Base-by-base conservation (phyloP, 768 basidiomycete species). In the Boletus subparvulus region DNA sequence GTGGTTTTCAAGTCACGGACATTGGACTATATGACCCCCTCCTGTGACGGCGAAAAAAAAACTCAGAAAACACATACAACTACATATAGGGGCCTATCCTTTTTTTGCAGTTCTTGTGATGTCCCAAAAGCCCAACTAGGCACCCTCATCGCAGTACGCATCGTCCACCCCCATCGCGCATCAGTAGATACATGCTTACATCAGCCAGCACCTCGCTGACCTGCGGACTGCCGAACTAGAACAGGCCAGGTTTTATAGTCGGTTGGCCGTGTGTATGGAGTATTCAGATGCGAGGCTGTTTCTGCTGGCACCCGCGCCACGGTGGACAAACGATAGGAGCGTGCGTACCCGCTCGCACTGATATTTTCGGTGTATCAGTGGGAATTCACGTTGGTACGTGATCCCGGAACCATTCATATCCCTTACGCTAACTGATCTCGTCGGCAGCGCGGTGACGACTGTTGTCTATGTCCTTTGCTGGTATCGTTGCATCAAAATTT, bases 151-250 rank as follows among this genome's bases (percentile, higher is more conserved):
- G 61, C 74, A 36, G 74, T 82, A 8, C 73, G 85, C 42, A 72
- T 87, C 12, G 77, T 79, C 42, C 85, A 86, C 58, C 83, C 85
- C 16, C 21, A 75, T 88, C 21, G 77, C 80, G 6, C 84, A 83
- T 69, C 78, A 80, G 1, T 82, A 87, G 60, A 78, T 88, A 36
- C 80, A 80, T 50, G 85, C 87, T 2, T 88, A 86, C 61, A 78
- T 88, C 55, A 87, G 87, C 60, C 77, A 87, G 65, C 81, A 86
- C 69, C 79, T 88, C 50, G 74, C 73, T 12, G 75, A 77, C 40
- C 69, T 87, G 1, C 71, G 78, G 50, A 62, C 85, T 28, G 82
- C 83, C 16, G 75, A 83, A 60, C 78, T 79, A 4, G 82, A 82
- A 14, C 75, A 75, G 55, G 79, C 85, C 21, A 21, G 21, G 2